A percentile compares a stretch with the other conserved stretches of the same genome.
Conservation (phyloP, 2,329 filamentous ascomycete genomes). For the Uncinocarpus reesii region DNA sequence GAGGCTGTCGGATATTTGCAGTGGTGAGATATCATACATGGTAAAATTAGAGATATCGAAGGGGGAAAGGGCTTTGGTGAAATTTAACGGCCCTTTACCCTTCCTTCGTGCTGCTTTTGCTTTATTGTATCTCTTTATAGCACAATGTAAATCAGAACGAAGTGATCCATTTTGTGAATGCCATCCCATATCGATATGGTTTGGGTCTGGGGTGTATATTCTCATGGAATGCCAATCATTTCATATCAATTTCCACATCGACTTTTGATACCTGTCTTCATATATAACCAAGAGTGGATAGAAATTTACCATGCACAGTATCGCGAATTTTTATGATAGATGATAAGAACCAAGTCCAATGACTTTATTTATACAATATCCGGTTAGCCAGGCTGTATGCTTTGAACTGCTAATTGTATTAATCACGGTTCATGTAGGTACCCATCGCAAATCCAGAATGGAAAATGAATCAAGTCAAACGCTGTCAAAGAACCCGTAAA, state of each 20-base stretch:
- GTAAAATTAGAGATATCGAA: constrained; percentile 2
- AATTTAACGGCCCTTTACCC: neutral
- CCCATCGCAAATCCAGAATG: neutral
- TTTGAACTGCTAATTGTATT: neutral
- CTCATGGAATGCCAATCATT: too few species aligned
- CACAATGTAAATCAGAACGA: neutral
- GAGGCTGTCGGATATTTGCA: neutral
- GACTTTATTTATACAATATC: too few species aligned
- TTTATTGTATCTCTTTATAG: neutral
- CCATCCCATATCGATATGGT: too few species aligned
- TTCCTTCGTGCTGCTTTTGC: neutral
- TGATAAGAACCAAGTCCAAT: too few species aligned
- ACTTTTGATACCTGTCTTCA: too few species aligned
- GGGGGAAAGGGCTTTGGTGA: constrained; percentile 4
- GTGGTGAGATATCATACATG: constrained; percentile 4
- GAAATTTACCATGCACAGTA: too few species aligned
- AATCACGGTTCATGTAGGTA: neutral
- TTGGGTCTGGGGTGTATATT: too few species aligned
- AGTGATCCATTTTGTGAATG: too few species aligned
- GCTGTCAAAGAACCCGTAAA: neutral
- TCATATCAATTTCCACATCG: too few species aligned
- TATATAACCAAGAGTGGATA: too few species aligned
- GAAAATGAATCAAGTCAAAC: neutral
- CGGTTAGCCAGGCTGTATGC: too few species aligned
- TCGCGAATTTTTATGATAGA: too few species aligned